phyloP scores from a whole-genome alignment of 1,284 basidiomycete species.

The Ceratobasidium sp. region DNA sequence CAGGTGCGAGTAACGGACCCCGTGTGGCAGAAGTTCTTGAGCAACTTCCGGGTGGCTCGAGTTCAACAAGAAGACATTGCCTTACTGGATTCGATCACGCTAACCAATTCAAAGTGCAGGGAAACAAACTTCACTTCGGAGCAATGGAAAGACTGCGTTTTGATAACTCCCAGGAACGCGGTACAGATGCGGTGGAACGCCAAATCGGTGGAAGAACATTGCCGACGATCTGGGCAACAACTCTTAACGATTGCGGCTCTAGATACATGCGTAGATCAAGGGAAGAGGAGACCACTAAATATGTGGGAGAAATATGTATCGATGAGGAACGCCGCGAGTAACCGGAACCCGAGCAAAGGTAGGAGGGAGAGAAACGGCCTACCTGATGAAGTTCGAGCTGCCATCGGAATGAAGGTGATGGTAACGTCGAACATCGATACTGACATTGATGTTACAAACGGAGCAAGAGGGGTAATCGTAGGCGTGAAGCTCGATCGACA shows the following conservation, averaged over 20 bases:
- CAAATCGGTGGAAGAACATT: slow-evolving; percentile 51
- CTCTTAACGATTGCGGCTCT: slow-evolving; percentile 50
- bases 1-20: slow-evolving; percentile 59
- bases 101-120: slow-evolving; percentile 48
- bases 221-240: slow-evolving; percentile 27
- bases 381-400: slow-evolving; percentile 1
- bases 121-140: slow-evolving; percentile 50
- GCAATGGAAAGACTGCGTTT: slow-evolving; percentile 54
- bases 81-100: slow-evolving; percentile 55
- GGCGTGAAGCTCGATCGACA: slow-evolving; percentile 36
- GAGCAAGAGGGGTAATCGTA: slow-evolving; percentile 40
- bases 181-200: slow-evolving; percentile 59
- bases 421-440: slow-evolving; percentile 39
- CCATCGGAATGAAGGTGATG: slow-evolving; percentile 37
- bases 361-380: slow-evolving; percentile 21
- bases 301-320: slow-evolving; percentile 25
- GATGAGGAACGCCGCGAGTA: slow-evolving; percentile 4
- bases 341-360: slow-evolving; percentile 2
- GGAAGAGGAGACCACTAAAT: slow-evolving; percentile 47
- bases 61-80: slow-evolving; percentile 55
- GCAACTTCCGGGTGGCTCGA: slow-evolving; percentile 55
- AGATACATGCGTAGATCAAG: slow-evolving; percentile 49
- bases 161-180: slow-evolving; percentile 59
- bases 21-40: slow-evolving; percentile 59
- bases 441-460: slow-evolving; percentile 39